Evolutionary conservation across 208 protist genomes (phyloP), one percentile per base, ranked within the genome.

Genomic region (Phytomonas francai): DNA sequence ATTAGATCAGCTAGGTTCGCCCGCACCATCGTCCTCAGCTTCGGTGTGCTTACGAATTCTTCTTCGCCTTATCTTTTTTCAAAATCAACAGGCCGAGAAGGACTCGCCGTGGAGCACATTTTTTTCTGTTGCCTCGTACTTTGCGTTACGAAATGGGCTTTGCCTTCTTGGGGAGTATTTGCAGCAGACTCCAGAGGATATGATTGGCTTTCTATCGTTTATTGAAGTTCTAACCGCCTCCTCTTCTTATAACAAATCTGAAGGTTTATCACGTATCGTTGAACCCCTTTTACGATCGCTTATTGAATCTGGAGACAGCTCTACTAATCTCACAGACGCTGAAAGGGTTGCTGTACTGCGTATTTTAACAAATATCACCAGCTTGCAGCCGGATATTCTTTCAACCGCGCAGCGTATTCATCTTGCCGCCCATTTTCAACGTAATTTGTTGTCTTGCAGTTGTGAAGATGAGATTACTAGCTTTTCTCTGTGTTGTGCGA

Each of bases 291-390:
- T 14, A 45, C 39, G 19, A 11, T 7, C 39, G 12, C 39, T 45
- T 16, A 45, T 14, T 14, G 39, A 16, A 45, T 22, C 39, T 45
- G 39, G 19, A 45, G 19, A 45, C 19, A 45, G 39, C 11, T 45
- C 39, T 22, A 11, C 19, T 14, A 45, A 45, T 7, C 39, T 45
- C 19, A 14, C 1, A 3, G 0, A 42, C 22, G 49, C 25, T 3
- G 28, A 32, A 0, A 7, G 29, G 3, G 30, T 60, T 4, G 22
- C 68, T 14, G 77, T 73, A n/a, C 66, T 93, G 33, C 81, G 84
- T 57, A 79, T 85, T 30, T 66, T 93, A 30, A 90, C 84, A 9
- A 90, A 93, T 72, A 74, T 88, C 28, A 90, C 87, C 2, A 71
- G 77, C 27, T 59, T 88, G 4, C 12, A 74, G 12, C 80, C 85